Evolutionary conservation across 768 basidiomycete species (phyloP).

Genomic region (Naganishia onofrii): DNA sequence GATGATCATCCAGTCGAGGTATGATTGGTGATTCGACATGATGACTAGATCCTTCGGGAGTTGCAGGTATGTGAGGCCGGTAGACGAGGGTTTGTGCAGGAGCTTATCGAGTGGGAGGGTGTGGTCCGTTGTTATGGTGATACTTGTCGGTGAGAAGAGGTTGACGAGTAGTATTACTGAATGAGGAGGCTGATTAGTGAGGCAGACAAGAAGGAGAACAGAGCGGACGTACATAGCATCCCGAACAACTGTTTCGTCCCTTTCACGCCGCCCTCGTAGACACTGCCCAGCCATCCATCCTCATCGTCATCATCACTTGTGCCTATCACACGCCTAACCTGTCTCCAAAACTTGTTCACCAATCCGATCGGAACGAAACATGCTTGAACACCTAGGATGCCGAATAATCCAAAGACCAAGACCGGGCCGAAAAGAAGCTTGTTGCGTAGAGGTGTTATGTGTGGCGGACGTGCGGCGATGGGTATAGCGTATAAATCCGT

Average conservation of each 20-base stretch:
- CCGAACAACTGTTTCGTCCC: slow-evolving; percentile 83
- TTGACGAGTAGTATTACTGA: slow-evolving; percentile 17
- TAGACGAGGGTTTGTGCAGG: slow-evolving; percentile 55
- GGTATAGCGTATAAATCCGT: slow-evolving; percentile 48
- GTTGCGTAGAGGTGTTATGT: slow-evolving; percentile 35
- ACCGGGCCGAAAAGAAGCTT: slow-evolving; percentile 48
- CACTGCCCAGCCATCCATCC: slow-evolving; percentile 28
- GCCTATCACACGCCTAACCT: neutral
- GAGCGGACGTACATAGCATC: slow-evolving; percentile 59
- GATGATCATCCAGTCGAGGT: slow-evolving; percentile 65
- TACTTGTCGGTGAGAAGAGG: slow-evolving; percentile 31
- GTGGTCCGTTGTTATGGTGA: slow-evolving; percentile 36
- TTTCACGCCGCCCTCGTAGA: slow-evolving; percentile 70
- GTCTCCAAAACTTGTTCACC: slow-evolving; percentile 53
- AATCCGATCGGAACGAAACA: slow-evolving; percentile 65
- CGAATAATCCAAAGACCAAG: slow-evolving; percentile 64
- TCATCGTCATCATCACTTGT: neutral
- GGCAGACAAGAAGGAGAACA: slow-evolving; percentile 21
- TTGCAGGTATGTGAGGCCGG: slow-evolving; percentile 45
- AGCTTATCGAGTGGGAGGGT: slow-evolving; percentile 55
- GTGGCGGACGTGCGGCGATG: slow-evolving; percentile 45
- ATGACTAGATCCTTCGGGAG: slow-evolving; percentile 76
- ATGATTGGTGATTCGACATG: slow-evolving; percentile 78
- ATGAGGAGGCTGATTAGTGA: slow-evolving; percentile 46
- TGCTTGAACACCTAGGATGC: slow-evolving; percentile 67